phyloP scores from a whole-genome alignment of 495 filamentous ascomycete genomes.

The Penicillium crystallinum region DNA sequence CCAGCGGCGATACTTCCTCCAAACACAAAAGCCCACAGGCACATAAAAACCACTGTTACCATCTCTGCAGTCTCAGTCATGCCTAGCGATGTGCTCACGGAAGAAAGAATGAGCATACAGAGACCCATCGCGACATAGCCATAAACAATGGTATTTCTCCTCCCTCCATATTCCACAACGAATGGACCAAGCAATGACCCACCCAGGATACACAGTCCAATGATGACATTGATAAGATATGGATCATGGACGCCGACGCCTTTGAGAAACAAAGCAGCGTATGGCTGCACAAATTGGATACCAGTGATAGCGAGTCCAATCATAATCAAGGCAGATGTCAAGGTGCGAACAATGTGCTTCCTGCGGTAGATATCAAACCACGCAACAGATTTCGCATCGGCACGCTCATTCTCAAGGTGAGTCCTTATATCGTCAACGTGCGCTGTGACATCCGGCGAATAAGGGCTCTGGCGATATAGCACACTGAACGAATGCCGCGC shows the following conservation, averaged over 20 bases:
- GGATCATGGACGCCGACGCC: constrained; percentile 24
- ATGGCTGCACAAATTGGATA: constrained; percentile 28
- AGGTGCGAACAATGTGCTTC: constrained; percentile 18
- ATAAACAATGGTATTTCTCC: constrained; percentile 18
- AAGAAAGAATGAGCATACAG: constrained; percentile 26
- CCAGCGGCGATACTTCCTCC: constrained; percentile 24
- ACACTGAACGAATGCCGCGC: constrained; percentile 20
- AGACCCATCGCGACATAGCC: constrained; percentile 24
- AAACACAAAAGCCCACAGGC: constrained; percentile 27
- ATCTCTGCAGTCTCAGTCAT: constrained; percentile 8
- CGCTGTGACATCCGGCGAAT: constrained; percentile 14
- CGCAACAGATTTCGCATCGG: background rate
- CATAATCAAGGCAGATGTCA: constrained; percentile 21
- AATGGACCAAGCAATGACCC: constrained; percentile 21
- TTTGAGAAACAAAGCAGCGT: constrained; percentile 23
- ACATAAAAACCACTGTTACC: constrained; percentile 21
- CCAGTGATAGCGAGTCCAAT: constrained; percentile 25
- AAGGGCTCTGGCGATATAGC: constrained; percentile 17
- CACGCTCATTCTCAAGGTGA: constrained; percentile 20
- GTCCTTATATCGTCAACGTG: constrained; percentile 23
- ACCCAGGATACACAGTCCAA: constrained; percentile 24
- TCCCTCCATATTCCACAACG: constrained; percentile 25
- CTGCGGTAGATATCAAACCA: constrained; percentile 22
- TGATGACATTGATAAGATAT: constrained; percentile 28
- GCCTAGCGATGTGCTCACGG: constrained; percentile 18